Evolutionary conservation across 78 protist species (phyloP).

Genomic region (Tieghemostelium lacteum): DNA sequence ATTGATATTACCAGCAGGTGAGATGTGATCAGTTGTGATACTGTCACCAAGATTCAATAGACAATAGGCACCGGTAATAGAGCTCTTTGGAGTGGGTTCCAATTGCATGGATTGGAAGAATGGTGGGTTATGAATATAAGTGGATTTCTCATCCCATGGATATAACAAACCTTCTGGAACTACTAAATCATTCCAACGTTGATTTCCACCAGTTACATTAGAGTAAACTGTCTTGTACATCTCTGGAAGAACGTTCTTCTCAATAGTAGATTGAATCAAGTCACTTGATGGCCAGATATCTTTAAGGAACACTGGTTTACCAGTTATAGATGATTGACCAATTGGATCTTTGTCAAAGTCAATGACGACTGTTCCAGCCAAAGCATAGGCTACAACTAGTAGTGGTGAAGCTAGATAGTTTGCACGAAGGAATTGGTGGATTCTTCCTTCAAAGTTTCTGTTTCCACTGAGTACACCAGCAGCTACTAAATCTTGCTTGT

Average conservation of each 20-base stretch:
- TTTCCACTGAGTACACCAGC: constrained; percentile 93
- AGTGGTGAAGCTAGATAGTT: constrained; percentile 95
- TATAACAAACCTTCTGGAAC: constrained; percentile 82
- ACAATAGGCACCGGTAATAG: constrained; percentile 73
- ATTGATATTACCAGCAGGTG: constrained; percentile 84
- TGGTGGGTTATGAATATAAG: constrained; percentile 92
- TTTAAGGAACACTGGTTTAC: constrained; percentile 86
- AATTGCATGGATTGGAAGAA: constrained; percentile 86
- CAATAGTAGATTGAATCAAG: constrained; percentile 59
- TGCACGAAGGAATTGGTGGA: constrained; percentile 88
- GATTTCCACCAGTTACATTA: constrained; percentile 84
- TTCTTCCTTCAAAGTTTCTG: constrained; percentile 94
- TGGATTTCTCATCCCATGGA: constrained; percentile 91
- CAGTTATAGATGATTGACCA: constrained; percentile 53
- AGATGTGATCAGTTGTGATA: constrained; percentile 93
- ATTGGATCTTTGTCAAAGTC: constrained; percentile 86
- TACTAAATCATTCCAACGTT: constrained; percentile 85
- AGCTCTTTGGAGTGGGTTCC: constrained; percentile 59
- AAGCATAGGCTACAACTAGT: constrained; percentile 92
- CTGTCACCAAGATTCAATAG: constrained; percentile 92
- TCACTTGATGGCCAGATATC: constrained; percentile 95
- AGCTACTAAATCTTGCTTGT: constrained; percentile 81
- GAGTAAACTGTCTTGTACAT: constrained; percentile 85
- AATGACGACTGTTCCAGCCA: constrained; percentile 91
- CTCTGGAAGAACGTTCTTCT: constrained; percentile 72